Percentiles rank a stretch among this genome's conserved stretches.
Conservation (phyloP, 441 rosid species). For the Hypseocharis bilobata region DNA sequence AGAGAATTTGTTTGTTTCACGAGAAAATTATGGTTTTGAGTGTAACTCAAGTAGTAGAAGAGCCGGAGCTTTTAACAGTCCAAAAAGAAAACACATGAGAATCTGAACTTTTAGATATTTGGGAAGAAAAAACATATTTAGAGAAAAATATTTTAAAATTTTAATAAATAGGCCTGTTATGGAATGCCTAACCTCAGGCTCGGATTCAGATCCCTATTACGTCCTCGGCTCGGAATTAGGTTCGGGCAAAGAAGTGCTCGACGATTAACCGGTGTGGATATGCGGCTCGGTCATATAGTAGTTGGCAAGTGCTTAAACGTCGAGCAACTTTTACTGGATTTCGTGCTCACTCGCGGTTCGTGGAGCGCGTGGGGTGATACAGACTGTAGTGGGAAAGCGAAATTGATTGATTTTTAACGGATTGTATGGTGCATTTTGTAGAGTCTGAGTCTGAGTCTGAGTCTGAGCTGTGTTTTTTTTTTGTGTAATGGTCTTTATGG, state of each 20-base stretch:
- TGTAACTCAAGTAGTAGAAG: constrained; percentile 26
- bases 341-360: constrained; percentile 18
- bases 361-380: constrained; percentile 8
- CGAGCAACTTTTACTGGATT: constrained; percentile 18
- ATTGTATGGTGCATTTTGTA: not conserved
- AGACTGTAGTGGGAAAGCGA: not conserved
- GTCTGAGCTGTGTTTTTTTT: no score
- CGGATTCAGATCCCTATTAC: no score
- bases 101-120: constrained; percentile 13
- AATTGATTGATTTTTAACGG: constrained; percentile 20
- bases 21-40: constrained; percentile 18
- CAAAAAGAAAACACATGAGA: not conserved
- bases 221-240: constrained; percentile 26
- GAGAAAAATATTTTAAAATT: not conserved
- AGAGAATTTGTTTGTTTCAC: not conserved
- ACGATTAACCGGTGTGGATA: constrained; percentile 10
- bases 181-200: constrained; percentile 17
- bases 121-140: not conserved
- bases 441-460: not conserved
- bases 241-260: constrained; percentile 12
- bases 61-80: constrained; percentile 27
- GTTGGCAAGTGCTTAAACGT: constrained; percentile 12
- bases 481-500: not conserved
- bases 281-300: not conserved
- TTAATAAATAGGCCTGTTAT: not conserved